Base-by-base conservation (phyloP, 1,284 basidiomycete genomes). In the Fomitiporia mediterranea region DNA sequence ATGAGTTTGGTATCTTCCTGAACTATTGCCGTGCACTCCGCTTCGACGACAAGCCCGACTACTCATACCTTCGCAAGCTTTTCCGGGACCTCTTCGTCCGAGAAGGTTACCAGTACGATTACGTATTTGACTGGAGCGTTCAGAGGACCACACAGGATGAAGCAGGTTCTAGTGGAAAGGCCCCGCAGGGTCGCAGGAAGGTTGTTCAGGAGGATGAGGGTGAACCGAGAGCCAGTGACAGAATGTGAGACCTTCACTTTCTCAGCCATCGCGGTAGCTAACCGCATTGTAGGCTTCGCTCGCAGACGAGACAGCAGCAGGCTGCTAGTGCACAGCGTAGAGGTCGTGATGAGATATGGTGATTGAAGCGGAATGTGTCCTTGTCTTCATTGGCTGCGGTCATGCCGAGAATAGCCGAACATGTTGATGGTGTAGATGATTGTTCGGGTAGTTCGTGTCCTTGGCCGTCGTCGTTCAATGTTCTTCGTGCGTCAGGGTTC, bases 21-120 rank as follows among this genome's bases (percentile, higher is more conserved):
- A 98, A 97, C 77, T 98, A 97, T 76, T 94, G 92, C 62, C 91
- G 95, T 60, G 94, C 94, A 49, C 86, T 98, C 59, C 91, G 94
- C 66, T 98, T 98, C 72, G 94, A 98, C 69, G 95, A 98, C 81
- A 98, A 95, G 78, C 94, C 94, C 21, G 95, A 98, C 74, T 98
- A 98, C 74, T 95, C 92, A 4, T 98, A 98, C 78, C 82, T 98
- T 8, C 90, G 95, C 77, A 98, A 98, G 77, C 83, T 98, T 61
- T 98, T 98, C 92, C 87, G 94, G 51, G 94, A 98, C 72, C 82
- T 98, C 58, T 98, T 98, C 64, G 92, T 97, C 56, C 89, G 95
- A 53, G 94, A 98, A 70, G 94, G 94, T 54, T 96, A 91, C 78
- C 93, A 96, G 75, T 98, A 98, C 71, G 94, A 98, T 71, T 98